Conservation (phyloP, 176 grass and related monocot species). For the Paspalum vaginatum region DNA sequence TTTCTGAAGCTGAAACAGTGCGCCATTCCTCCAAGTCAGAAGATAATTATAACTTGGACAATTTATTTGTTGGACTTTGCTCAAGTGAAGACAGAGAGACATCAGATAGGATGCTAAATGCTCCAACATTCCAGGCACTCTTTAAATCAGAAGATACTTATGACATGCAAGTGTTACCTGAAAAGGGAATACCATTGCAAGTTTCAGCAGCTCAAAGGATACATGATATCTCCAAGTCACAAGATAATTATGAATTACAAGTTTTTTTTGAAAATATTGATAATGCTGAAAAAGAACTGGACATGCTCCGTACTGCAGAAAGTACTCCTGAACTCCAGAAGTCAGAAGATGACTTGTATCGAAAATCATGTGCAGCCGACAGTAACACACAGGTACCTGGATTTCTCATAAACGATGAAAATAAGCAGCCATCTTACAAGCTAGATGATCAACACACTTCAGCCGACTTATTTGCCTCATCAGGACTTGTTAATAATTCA, state of each 20-base stretch:
- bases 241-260: background rate
- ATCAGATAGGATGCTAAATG: background rate
- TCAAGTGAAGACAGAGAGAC: background rate
- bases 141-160: background rate
- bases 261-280: constrained; percentile 6
- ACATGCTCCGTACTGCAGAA: constrained; percentile 2
- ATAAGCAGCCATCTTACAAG: background rate
- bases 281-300: constrained; percentile 11
- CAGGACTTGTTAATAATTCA: background rate
- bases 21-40: no score
- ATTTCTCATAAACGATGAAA: constrained; percentile 2
- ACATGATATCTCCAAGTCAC: background rate
- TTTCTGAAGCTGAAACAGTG: no score
- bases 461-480: constrained; percentile 14
- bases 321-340: background rate
- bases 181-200: background rate
- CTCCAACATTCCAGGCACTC: background rate
- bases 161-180: background rate
- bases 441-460: background rate
- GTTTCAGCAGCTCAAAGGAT: background rate
- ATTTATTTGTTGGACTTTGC: background rate
- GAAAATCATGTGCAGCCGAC: background rate
- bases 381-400: background rate
- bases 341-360: background rate
- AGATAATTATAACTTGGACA: background rate